phyloP scores from a whole-genome alignment of 768 basidiomycete species.

The Neoboletus magnificus region DNA sequence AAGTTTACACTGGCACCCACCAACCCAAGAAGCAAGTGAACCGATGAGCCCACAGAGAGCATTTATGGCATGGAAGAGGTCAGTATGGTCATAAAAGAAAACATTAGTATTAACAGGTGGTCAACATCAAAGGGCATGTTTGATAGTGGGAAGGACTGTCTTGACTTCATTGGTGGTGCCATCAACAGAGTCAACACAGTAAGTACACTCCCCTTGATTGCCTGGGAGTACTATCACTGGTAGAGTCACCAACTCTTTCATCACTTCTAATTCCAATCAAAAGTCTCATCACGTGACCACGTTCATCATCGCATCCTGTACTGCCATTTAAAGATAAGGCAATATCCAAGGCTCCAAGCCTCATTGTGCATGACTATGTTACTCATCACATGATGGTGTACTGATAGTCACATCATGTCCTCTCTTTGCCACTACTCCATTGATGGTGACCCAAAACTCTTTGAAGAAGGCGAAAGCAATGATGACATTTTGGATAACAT shows the following conservation, averaged over 20 bases:
- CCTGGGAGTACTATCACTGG: background rate
- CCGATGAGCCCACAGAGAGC: constrained; percentile 51
- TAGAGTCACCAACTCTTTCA: too few species aligned
- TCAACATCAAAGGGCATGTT: constrained; percentile 1
- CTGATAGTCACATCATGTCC: too few species aligned
- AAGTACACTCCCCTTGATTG: background rate
- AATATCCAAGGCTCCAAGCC: too few species aligned
- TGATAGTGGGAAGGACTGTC: constrained; percentile 8
- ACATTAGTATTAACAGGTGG: constrained; percentile 36
- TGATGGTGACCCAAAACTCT: constrained; percentile 13
- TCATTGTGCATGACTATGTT: too few species aligned
- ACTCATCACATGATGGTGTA: too few species aligned
- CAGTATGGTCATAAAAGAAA: constrained; percentile 52
- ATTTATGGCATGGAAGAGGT: constrained; percentile 60
- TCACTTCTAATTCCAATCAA: too few species aligned
- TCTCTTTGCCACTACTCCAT: constrained; percentile 6
- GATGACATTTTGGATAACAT: constrained; percentile 23
- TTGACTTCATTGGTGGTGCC: constrained; percentile 13
- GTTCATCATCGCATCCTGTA: too few species aligned
- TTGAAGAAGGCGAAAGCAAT: constrained; percentile 10
- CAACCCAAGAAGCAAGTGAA: constrained; percentile 51
- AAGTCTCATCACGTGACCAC: constrained; percentile 4
- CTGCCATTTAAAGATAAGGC: background rate
- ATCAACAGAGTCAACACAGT: constrained; percentile 9
- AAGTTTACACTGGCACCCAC: constrained; percentile 55